These are phyloP conservation scores for Candida corydali DNA, from an alignment of 805 yeast genomes.

Conservation along the genomic window DNA sequence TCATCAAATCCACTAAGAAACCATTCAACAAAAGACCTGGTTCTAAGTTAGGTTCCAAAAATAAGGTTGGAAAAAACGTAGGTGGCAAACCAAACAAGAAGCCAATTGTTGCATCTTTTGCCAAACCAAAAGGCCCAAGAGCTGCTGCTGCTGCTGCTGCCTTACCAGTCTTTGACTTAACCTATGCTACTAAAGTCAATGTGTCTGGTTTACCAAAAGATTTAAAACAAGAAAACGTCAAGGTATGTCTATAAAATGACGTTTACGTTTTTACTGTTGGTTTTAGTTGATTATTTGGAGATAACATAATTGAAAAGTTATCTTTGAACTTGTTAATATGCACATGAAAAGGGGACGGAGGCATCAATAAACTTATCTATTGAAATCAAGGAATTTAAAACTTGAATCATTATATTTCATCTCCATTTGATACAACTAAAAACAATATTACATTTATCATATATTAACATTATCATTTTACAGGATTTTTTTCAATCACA, in stretches of 20 bases:
- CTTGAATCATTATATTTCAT: neutral
- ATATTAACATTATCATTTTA: constrained; percentile 9
- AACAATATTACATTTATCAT: no score
- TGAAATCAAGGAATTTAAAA: no score
- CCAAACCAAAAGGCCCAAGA: constrained; percentile 16
- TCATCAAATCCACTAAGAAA: constrained; percentile 62
- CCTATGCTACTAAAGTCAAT: constrained; percentile 74
- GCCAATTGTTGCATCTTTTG: constrained; percentile 26
- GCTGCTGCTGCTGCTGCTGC: constrained; percentile 17
- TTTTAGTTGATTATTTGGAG: constrained; percentile 5
- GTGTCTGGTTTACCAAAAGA: constrained; percentile 85
- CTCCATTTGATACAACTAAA: constrained; percentile 2
- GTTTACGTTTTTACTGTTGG: neutral
- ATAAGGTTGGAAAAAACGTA: constrained; percentile 35
- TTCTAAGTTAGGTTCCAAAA: constrained; percentile 16
- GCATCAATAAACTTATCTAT: no score
- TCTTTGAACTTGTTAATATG: no score
- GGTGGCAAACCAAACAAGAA: constrained; percentile 22
- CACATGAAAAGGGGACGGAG: no score
- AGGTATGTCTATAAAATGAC: constrained; percentile 59
- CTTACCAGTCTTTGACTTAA: constrained; percentile 32
- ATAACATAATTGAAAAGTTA: neutral
- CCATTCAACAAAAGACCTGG: constrained; percentile 15
- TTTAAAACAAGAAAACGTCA: constrained; percentile 76
- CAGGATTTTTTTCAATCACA: constrained; percentile 86